Conservation (phyloP, 2,329 filamentous ascomycete species). For the Fusarium sp. region DNA sequence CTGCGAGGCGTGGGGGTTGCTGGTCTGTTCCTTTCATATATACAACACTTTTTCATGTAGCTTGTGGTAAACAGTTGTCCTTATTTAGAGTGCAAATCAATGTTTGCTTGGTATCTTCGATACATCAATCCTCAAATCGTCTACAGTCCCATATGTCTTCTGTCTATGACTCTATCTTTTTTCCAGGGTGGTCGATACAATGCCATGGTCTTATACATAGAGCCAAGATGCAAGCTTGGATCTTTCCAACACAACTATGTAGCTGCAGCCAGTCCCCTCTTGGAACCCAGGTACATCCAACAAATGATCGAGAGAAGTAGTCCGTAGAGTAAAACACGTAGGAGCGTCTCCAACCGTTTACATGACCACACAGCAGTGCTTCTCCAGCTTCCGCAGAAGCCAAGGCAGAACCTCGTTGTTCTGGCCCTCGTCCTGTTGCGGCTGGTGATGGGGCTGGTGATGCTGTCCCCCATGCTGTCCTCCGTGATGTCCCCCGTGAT, state of each 20-base stretch:
- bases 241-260: slow-evolving; percentile 13
- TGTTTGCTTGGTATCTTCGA: slow-evolving; percentile 28
- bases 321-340: slow-evolving; percentile 16
- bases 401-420: slow-evolving; percentile 71
- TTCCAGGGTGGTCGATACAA: slow-evolving; percentile 14
- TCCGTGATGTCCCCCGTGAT: slow-evolving; percentile 59
- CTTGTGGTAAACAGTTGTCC: neutral
- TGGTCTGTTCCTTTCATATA: neutral
- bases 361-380: slow-evolving; percentile 83
- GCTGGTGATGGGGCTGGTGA: slow-evolving; percentile 61
- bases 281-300: slow-evolving; percentile 26
- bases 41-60: slow-evolving; percentile 1
- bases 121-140: slow-evolving; percentile 19
- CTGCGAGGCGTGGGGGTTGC: neutral
- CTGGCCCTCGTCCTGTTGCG: slow-evolving; percentile 61
- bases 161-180: slow-evolving; percentile 24
- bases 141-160: slow-evolving; percentile 7
- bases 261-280: too few relatives aligned
- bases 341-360: slow-evolving; percentile 55
- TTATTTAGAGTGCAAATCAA: slow-evolving; percentile 16
- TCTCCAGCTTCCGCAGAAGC: slow-evolving; percentile 76
- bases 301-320: slow-evolving; percentile 5
- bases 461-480: slow-evolving; percentile 52
- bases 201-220: slow-evolving; percentile 1
- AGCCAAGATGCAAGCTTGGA: slow-evolving; percentile 1